Percentiles rank a stretch among this genome's conserved stretches.
These are phyloP conservation scores for Cyberlindnera americana DNA, from an alignment of 805 yeast species.

Conservation along the genomic window DNA sequence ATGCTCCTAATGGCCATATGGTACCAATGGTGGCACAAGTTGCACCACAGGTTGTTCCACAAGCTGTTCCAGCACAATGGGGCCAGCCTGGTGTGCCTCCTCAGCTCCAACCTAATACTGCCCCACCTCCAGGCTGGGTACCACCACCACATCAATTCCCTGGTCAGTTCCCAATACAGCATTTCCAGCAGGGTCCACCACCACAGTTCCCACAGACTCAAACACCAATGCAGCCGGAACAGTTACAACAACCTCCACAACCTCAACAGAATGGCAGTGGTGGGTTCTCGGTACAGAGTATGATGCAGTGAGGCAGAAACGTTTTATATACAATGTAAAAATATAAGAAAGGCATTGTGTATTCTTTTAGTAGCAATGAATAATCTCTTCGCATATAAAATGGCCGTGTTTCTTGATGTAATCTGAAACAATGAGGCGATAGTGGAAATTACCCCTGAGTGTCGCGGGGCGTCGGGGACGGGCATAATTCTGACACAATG, in stretches of 20 bases:
- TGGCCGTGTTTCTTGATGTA: too few relatives aligned
- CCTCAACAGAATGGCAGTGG: slow-evolving; percentile 3
- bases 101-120: background rate
- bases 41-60: background rate
- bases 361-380: too few relatives aligned
- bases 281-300: slow-evolving; percentile 1
- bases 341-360: too few relatives aligned
- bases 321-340: background rate
- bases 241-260: slow-evolving; percentile 11
- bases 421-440: too few relatives aligned
- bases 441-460: too few relatives aligned
- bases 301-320: background rate
- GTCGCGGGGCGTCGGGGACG: too few relatives aligned
- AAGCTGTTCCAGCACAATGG: slow-evolving; percentile 1
- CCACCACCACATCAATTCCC: slow-evolving; percentile 7
- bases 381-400: too few relatives aligned
- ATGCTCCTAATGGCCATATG: background rate
- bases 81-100: background rate
- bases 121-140: slow-evolving; percentile 2
- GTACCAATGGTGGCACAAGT: background rate
- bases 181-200: slow-evolving; percentile 4
- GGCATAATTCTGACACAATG: too few relatives aligned
- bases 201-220: slow-evolving; percentile 1
- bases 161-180: slow-evolving; percentile 8
- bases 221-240: background rate